phyloP scores from a whole-genome alignment of 139 green algal species.

The Chlamydomonas sphaeroides region DNA sequence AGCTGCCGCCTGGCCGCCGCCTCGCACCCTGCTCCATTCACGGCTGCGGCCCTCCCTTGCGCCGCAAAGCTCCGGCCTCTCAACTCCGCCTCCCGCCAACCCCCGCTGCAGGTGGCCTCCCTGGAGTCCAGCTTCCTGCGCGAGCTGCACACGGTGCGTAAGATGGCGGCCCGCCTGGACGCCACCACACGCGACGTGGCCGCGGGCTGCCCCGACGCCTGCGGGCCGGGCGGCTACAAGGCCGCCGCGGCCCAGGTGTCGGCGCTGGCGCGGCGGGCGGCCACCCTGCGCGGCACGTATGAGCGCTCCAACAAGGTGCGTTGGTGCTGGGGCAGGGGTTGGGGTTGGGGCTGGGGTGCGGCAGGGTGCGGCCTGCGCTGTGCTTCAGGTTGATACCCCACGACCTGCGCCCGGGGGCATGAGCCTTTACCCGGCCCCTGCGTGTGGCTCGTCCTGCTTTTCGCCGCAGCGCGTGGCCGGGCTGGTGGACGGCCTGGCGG shows the following conservation, averaged over 20 bases:
- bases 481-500: conserved; percentile 19
- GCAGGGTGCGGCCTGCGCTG: too few relatives aligned
- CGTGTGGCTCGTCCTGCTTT: too few relatives aligned
- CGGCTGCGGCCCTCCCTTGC: too few relatives aligned
- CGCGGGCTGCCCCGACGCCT: conserved; percentile 5
- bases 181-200: neutral
- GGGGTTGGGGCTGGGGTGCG: too few relatives aligned
- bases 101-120: conserved; percentile 3
- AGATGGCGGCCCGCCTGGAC: conserved; percentile 21
- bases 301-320: conserved; percentile 32
- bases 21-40: too few relatives aligned
- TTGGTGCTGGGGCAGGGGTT: too few relatives aligned
- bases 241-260: conserved; percentile 1
- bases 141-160: conserved; percentile 24
- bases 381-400: too few relatives aligned
- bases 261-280: neutral
- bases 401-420: too few relatives aligned
- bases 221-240: conserved; percentile 10
- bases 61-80: too few relatives aligned
- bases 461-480: neutral
- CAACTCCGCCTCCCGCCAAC: too few relatives aligned
- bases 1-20: too few relatives aligned
- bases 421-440: too few relatives aligned
- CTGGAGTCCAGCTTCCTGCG: conserved; percentile 24
- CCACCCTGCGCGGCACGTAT: neutral